Evolutionary conservation across 2,329 filamentous ascomycete genomes (phyloP).

Genomic region (Phaeophleospora eucalypticola): DNA sequence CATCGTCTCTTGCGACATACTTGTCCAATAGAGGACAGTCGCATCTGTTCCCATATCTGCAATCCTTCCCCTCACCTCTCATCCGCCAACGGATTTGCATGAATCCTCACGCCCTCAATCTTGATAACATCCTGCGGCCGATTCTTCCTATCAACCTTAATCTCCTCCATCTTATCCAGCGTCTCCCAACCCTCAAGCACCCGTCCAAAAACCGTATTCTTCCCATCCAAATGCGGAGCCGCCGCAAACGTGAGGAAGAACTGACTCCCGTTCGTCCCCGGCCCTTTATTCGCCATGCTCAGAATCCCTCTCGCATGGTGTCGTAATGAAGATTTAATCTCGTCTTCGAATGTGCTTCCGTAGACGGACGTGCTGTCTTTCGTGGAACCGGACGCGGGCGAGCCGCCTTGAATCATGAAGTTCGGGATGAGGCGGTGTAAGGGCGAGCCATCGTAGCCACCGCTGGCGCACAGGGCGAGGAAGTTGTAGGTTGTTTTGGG

Average conservation of each 20-base stretch:
- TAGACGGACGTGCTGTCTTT: constrained; percentile 62
- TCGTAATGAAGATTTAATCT: constrained; percentile 70
- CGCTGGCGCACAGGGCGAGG: constrained; percentile 76
- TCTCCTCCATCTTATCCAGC: constrained; percentile 65
- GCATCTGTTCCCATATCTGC: no score
- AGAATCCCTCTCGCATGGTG: constrained; percentile 89
- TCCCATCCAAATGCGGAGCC: constrained; percentile 74
- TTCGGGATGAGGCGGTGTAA: constrained; percentile 76
- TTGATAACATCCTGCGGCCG: constrained; percentile 62
- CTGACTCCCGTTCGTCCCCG: constrained; percentile 87
- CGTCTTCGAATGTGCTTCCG: constrained; percentile 69
- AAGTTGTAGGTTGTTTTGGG: constrained; percentile 91
- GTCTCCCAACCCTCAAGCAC: constrained; percentile 58
- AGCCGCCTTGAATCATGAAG: constrained; percentile 79
- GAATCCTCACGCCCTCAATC: constrained; percentile 68
- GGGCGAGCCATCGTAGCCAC: constrained; percentile 69
- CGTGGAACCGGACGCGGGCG: constrained; percentile 41
- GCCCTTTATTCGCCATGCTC: constrained; percentile 93
- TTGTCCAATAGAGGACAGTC: no score
- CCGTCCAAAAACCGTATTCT: constrained; percentile 80
- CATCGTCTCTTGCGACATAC: no score
- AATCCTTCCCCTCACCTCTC: constrained; percentile 19
- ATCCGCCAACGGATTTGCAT: constrained; percentile 71
- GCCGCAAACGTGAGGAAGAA: constrained; percentile 78
- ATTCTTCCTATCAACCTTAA: constrained; percentile 74